Conservation (phyloP, 768 basidiomycete genomes). For the Termitomyces eurrhizus region DNA sequence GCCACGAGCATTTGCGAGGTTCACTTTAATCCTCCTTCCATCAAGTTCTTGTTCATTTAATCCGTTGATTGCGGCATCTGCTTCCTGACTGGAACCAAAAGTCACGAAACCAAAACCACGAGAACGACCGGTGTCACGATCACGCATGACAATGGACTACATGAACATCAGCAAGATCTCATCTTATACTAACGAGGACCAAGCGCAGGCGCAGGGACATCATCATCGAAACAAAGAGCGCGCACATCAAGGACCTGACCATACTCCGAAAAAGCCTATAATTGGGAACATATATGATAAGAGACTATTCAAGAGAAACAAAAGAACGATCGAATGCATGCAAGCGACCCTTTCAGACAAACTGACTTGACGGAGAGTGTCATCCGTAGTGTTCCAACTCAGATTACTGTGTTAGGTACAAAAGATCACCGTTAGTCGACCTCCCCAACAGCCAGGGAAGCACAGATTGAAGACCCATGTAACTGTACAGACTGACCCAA, state of each 20-base stretch:
- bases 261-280: slow-evolving; percentile 79
- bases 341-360: slow-evolving; percentile 34
- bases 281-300: slow-evolving; percentile 48
- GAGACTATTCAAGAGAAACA: slow-evolving; percentile 32
- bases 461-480: slow-evolving; percentile 40
- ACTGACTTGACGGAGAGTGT: slow-evolving; percentile 85
- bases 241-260: slow-evolving; percentile 92
- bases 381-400: slow-evolving; percentile 97
- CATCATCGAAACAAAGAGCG: slow-evolving; percentile 30
- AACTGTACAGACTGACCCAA: slow-evolving; percentile 83
- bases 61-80: slow-evolving; percentile 66
- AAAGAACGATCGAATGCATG: slow-evolving; percentile 27
- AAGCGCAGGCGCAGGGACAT: slow-evolving; percentile 17
- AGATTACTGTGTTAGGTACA: slow-evolving; percentile 72
- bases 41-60: slow-evolving; percentile 93
- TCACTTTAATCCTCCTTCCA: slow-evolving; percentile 87
- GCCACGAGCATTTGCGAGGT: slow-evolving; percentile 71
- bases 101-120: slow-evolving; percentile 98
- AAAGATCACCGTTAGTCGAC: slow-evolving; percentile 56
- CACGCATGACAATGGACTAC: slow-evolving; percentile 97
- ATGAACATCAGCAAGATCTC: slow-evolving; percentile 36
- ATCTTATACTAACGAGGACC: slow-evolving; percentile 25
- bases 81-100: slow-evolving; percentile 57
- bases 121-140: slow-evolving; percentile 95
- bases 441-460: slow-evolving; percentile 45